A percentile compares a stretch with the other conserved stretches of the same genome.
Conservation (phyloP, 306 rosid species). For the Gleditsia sinensis region DNA sequence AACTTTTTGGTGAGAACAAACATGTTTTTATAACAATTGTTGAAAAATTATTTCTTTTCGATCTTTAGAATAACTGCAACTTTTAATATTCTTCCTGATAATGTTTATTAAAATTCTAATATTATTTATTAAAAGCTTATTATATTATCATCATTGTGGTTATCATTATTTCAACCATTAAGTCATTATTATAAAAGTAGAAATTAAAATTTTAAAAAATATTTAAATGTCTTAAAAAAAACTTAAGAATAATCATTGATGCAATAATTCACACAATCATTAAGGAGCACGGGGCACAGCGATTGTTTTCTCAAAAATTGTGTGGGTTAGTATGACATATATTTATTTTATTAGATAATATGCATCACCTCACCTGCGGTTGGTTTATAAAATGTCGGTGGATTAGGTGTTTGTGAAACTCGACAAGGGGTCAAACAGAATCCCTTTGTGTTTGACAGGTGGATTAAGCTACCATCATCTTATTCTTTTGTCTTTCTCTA, state of each 20-base stretch:
- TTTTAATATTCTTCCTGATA: no score
- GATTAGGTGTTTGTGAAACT: conserved; percentile 14
- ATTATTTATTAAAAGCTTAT: no score
- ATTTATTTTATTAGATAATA: not conserved
- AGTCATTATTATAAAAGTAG: no score
- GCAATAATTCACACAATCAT: conserved; percentile 8
- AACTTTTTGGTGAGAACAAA: no score
- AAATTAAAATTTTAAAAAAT: no score
- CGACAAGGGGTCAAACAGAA: not conserved
- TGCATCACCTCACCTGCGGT: not conserved
- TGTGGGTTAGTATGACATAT: not conserved
- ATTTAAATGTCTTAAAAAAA: no score
- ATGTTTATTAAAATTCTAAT: no score
- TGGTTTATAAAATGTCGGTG: conserved; percentile 33
- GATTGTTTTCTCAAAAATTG: not conserved
- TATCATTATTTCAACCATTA: no score
- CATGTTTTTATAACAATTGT: no score
- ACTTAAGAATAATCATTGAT: not conserved
- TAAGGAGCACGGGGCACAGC: not conserved
- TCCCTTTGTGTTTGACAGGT: conserved; percentile 9
- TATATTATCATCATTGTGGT: no score
- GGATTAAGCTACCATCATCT: not conserved
- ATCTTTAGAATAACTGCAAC: no score
- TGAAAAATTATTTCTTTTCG: no score
- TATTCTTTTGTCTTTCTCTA: not conserved